These are phyloP conservation scores for Bassia scoparia DNA, from an alignment of 148 eudicot genomes.

Conservation along the genomic window DNA sequence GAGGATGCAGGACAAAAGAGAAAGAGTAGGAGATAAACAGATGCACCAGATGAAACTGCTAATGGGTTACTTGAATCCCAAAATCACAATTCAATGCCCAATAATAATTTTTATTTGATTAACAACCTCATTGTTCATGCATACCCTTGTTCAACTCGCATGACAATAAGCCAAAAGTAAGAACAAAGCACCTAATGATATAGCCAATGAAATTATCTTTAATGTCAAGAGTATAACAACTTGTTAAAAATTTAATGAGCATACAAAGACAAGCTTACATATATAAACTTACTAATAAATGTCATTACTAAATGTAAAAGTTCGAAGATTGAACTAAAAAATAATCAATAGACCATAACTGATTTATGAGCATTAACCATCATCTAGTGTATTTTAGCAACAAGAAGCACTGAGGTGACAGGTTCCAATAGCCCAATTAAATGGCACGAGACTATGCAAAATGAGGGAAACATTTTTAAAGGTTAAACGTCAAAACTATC, in stretches of 20 bases:
- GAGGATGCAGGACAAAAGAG: too few species aligned
- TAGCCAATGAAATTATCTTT: background rate
- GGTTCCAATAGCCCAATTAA: background rate
- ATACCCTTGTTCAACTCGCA: too few species aligned
- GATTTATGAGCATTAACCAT: background rate
- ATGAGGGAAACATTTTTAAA: background rate
- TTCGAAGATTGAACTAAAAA: background rate
- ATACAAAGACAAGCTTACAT: background rate
- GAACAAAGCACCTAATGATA: background rate
- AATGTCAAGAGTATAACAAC: background rate
- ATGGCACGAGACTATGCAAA: background rate
- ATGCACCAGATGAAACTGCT: too few species aligned
- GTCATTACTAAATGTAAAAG: background rate
- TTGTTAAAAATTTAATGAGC: background rate
- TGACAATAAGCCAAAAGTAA: background rate
- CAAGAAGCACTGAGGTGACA: background rate
- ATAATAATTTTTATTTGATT: too few species aligned
- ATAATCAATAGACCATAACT: background rate
- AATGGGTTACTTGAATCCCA: too few species aligned
- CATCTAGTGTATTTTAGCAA: background rate
- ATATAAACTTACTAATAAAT: background rate
- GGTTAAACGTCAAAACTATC: conserved; percentile 18
- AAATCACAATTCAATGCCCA: too few species aligned
- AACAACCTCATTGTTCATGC: too few species aligned
- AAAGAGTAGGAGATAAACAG: too few species aligned